Base-by-base conservation (phyloP, 805 yeast genomes). In the Nakazawaea sp. region DNA sequence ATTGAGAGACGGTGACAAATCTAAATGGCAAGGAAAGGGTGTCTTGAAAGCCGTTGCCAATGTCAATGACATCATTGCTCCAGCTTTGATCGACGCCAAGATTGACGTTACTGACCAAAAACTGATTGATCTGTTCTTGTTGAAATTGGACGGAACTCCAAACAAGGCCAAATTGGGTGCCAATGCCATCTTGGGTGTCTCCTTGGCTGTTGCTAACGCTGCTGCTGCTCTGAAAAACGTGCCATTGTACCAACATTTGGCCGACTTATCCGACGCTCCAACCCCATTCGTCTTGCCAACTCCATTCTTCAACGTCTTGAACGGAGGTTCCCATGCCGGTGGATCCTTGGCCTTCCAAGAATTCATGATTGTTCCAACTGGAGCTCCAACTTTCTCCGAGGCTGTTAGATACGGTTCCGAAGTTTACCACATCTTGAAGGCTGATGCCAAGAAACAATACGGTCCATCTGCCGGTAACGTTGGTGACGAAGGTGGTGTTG, bases 401-500 rank as follows among this genome's bases (percentile, higher is more conserved):
- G 97, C 95, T 55, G 69, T 92, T 67, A 86, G 96, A 77, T 84
- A 86, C 51, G 97, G 97, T 66, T 66, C 96, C 46, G 98, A 90
- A 77, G 96, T 89, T 55, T 90, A 90, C 92, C 97, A 90, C 81
- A 74, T 76, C 72, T 80, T 90, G 68, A 92, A 92, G 78, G 68
- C 89, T 50, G 72, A 84, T 58, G 82, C 97, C 67, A 85, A 86
- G 80, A 81, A 86, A 81, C 75, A 72, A 66, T 92, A 90, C 82
- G 98, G 98, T 64, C 82, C 86, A 62, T 81, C 95, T 47, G 98
- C 98, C 59, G 97, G 96, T 72, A 90, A 90, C 75, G 98, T 90
- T 64, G 98, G 98, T 80, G 98, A 90, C 70, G 98, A 90, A 78
- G 98, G 98, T 83, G 98, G 98, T 81, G 96, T 90, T 75, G 98